phyloP scores from a whole-genome alignment of 192 early-diverging fungal genomes.

The Coemansia sp. region DNA sequence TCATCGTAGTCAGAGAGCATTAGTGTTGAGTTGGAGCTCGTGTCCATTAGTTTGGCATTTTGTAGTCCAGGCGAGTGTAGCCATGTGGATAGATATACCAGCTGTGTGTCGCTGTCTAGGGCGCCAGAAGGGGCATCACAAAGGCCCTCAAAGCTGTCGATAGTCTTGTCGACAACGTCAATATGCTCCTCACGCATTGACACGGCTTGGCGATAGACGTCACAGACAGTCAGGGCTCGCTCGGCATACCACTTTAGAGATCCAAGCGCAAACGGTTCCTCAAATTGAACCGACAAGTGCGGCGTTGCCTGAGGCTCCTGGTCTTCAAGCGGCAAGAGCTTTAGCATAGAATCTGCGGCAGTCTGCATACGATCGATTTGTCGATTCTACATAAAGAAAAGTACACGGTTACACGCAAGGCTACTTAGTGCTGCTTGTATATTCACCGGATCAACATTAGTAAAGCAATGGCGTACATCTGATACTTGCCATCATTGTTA shows the following conservation, averaged over 20 bases:
- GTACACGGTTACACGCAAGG: no score
- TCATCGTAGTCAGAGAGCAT: conserved; percentile 36
- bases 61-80: conserved; percentile 36
- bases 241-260: conserved; percentile 25
- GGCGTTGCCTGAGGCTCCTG: background rate
- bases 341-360: conserved; percentile 15
- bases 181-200: conserved; percentile 23
- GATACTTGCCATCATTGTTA: conserved; percentile 12
- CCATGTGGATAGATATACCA: conserved; percentile 32
- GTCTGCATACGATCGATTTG: conserved; percentile 25
- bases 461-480: background rate
- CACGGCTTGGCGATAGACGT: conserved; percentile 14
- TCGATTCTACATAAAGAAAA: conserved; percentile 4
- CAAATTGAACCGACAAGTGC: background rate
- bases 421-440: background rate
- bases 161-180: conserved; percentile 8
- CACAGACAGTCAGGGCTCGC: conserved; percentile 6
- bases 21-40: conserved; percentile 7
- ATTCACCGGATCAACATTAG: background rate
- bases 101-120: conserved; percentile 39
- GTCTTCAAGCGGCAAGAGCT: conserved; percentile 6
- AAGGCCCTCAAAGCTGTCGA: conserved; percentile 18
- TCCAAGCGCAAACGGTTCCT: conserved; percentile 14
- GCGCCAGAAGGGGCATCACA: conserved; percentile 2
- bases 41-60: conserved; percentile 18